phyloP scores from a whole-genome alignment of 2,329 filamentous ascomycete genomes.

The Shiraia sp. region DNA sequence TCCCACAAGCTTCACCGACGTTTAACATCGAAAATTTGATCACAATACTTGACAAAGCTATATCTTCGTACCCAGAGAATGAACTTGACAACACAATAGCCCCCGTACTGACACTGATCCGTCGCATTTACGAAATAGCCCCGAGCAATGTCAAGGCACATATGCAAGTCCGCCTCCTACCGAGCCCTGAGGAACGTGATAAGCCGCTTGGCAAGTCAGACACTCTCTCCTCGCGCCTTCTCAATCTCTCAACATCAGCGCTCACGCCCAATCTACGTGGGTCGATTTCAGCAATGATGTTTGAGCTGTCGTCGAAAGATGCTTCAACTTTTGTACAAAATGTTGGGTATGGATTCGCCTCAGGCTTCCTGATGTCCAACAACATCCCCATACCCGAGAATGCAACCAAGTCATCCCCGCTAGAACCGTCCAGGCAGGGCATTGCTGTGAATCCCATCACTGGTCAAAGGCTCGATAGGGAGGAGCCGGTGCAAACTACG shows the following conservation, averaged over 20 bases:
- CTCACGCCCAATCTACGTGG: conserved; percentile 72
- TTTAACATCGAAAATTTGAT: conserved; percentile 68
- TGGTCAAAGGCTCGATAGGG: conserved; percentile 75
- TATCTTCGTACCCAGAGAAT: conserved; percentile 64
- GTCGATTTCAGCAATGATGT: conserved; percentile 77
- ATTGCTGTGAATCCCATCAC: conserved; percentile 78
- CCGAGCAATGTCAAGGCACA: conserved; percentile 63
- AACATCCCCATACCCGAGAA: conserved; percentile 76
- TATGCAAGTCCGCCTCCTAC: conserved; percentile 72
- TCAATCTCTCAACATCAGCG: conserved; percentile 77
- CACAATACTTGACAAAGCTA: conserved; percentile 68
- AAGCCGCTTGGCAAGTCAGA: conserved; percentile 75
- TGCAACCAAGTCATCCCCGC: conserved; percentile 60
- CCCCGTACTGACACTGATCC: conserved; percentile 74
- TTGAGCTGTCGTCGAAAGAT: conserved; percentile 82
- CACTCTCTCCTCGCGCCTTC: conserved; percentile 73
- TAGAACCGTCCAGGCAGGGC: conserved; percentile 25
- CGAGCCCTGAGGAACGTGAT: conserved; percentile 74
- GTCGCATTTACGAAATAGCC: conserved; percentile 70
- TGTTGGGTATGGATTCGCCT: conserved; percentile 92
- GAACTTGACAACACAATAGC: conserved; percentile 74
- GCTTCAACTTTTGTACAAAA: conserved; percentile 82
- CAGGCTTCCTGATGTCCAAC: conserved; percentile 84
- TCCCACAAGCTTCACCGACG: conserved; percentile 65
- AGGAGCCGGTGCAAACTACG: conserved; percentile 61